phyloP scores from a whole-genome alignment of 2,329 filamentous ascomycete genomes.

The Aspergillus glaucus region DNA sequence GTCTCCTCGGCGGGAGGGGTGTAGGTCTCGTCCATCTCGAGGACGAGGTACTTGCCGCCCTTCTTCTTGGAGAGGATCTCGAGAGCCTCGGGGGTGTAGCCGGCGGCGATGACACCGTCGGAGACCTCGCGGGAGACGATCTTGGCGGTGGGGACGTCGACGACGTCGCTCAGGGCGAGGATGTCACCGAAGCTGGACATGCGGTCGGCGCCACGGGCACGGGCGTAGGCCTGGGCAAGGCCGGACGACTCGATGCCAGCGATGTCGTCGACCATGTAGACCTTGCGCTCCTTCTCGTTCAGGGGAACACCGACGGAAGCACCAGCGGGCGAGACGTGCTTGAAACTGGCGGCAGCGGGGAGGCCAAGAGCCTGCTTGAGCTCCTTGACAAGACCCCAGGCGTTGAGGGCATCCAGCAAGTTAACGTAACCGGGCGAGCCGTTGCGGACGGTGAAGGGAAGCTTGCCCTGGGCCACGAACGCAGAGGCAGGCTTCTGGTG shows the following conservation, averaged over 20 bases:
- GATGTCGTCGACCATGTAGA: slow-evolving; percentile 98
- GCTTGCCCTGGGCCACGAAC: slow-evolving; percentile 62
- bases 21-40: slow-evolving; percentile 89
- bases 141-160: slow-evolving; percentile 88
- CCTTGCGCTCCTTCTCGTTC: slow-evolving; percentile 81
- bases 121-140: slow-evolving; percentile 98
- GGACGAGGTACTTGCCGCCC: slow-evolving; percentile 90
- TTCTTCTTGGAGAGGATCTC: slow-evolving; percentile 97
- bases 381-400: slow-evolving; percentile 95
- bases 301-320: slow-evolving; percentile 89
- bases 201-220: slow-evolving; percentile 89
- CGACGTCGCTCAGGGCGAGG: slow-evolving; percentile 84
- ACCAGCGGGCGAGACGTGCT: slow-evolving; percentile 95
- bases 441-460: slow-evolving; percentile 92
- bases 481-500: slow-evolving; percentile 96
- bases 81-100: slow-evolving; percentile 76
- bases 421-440: slow-evolving; percentile 96
- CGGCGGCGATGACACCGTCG: slow-evolving; percentile 89
- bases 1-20: slow-evolving; percentile 68
- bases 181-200: slow-evolving; percentile 99
- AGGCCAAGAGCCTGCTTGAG: slow-evolving; percentile 80
- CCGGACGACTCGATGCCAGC: slow-evolving; percentile 76
- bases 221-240: slow-evolving; percentile 90
- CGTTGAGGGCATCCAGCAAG: slow-evolving; percentile 89
- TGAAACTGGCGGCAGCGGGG: slow-evolving; percentile 94